Conservation (phyloP, 768 basidiomycete genomes). For the Psilocybe cubensis region DNA sequence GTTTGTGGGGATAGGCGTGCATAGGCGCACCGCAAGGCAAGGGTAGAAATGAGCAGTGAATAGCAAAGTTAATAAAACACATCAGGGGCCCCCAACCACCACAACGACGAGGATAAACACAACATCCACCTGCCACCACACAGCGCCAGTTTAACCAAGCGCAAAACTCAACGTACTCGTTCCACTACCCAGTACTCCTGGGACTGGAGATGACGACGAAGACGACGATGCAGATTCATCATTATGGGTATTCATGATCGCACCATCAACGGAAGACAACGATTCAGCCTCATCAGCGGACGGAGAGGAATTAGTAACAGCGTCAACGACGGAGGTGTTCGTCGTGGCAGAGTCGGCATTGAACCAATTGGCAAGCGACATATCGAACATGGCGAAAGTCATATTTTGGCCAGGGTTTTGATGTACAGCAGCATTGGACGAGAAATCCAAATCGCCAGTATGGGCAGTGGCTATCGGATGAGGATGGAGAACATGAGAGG, state of each 20-base stretch:
- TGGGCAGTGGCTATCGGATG: background rate
- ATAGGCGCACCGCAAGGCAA: background rate
- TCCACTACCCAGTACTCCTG: conserved; percentile 7
- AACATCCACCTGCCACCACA: background rate
- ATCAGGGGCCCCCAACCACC: background rate
- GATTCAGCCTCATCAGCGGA: background rate
- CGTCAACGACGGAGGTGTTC: background rate
- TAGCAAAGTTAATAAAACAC: conserved; percentile 6
- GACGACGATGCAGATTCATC: background rate
- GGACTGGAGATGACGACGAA: background rate
- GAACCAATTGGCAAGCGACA: background rate
- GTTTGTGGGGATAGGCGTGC: background rate
- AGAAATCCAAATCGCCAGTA: background rate
- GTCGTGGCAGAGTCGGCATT: background rate
- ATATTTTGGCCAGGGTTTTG: background rate
- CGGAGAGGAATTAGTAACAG: background rate
- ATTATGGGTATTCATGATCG: background rate
- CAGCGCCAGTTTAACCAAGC: conserved; percentile 13
- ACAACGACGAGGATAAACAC: background rate
- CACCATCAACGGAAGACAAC: background rate
- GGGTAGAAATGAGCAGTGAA: conserved; percentile 2
- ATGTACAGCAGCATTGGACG: background rate
- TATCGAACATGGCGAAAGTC: background rate
- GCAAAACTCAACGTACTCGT: conserved; percentile 26
- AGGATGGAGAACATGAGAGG: background rate